Conservation (phyloP, 169 alveolate species). For the Plasmodium relictum region DNA sequence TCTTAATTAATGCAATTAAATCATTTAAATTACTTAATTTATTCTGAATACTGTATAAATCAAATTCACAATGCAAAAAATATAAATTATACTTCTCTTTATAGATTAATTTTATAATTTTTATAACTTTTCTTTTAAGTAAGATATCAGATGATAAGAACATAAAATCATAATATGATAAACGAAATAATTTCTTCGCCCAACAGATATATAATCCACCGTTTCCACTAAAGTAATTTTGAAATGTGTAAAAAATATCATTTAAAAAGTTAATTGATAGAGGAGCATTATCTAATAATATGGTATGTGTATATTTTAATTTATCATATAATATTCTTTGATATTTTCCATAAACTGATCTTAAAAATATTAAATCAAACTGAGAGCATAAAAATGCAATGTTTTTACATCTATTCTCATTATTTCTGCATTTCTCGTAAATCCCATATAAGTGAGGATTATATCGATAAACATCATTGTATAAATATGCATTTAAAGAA, state of each 20-base stretch:
- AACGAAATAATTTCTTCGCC: slow-evolving; percentile 53
- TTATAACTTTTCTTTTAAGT: slow-evolving; percentile 68
- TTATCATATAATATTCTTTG: slow-evolving; percentile 46
- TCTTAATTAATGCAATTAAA: slow-evolving; percentile 41
- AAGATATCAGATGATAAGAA: slow-evolving; percentile 69
- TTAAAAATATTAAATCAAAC: slow-evolving; percentile 69
- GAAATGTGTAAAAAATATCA: slow-evolving; percentile 44
- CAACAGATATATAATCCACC: slow-evolving; percentile 75
- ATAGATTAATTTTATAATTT: slow-evolving; percentile 62
- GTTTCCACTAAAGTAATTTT: slow-evolving; percentile 63
- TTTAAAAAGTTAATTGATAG: slow-evolving; percentile 29
- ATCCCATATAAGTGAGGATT: slow-evolving; percentile 70
- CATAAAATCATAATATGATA: slow-evolving; percentile 66
- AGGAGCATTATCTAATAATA: slow-evolving; percentile 56
- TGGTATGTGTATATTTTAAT: slow-evolving; percentile 66
- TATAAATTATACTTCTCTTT: slow-evolving; percentile 55
- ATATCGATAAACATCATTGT: slow-evolving; percentile 56
- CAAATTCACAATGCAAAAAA: slow-evolving; percentile 64
- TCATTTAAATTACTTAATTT: slow-evolving; percentile 68
- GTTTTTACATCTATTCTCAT: slow-evolving; percentile 51
- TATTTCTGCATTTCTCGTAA: slow-evolving; percentile 66
- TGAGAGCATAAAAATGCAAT: slow-evolving; percentile 48
- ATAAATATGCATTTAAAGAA: slow-evolving; percentile 65
- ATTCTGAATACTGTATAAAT: slow-evolving; percentile 48
- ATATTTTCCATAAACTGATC: slow-evolving; percentile 75